Conservation (phyloP, 768 basidiomycete species). For the Rhodotorula diobovata region DNA sequence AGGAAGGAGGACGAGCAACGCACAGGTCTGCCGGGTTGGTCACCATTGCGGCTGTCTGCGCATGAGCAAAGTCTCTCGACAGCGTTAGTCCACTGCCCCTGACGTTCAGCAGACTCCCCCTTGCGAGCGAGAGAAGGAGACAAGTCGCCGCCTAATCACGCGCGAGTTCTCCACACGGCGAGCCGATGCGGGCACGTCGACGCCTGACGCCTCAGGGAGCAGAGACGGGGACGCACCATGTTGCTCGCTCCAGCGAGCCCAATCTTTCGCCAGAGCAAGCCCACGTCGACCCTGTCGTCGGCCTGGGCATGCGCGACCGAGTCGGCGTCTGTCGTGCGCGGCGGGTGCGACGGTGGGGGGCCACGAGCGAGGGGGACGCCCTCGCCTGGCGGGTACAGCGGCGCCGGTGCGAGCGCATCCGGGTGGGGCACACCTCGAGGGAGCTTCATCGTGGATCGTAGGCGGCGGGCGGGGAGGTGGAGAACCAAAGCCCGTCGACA, state of each 20-base stretch:
- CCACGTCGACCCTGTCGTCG: background rate
- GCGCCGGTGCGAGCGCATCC: constrained; percentile 22
- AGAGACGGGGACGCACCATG: constrained; percentile 7
- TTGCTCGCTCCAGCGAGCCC: constrained; percentile 25
- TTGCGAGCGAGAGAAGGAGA: too few species aligned
- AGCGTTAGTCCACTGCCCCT: too few species aligned
- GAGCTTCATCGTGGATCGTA: background rate
- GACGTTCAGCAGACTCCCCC: too few species aligned
- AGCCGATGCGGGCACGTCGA: too few species aligned
- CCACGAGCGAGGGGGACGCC: constrained; percentile 1
- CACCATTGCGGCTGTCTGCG: constrained; percentile 18
- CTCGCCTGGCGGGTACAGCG: constrained; percentile 24
- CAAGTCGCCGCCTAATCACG: too few species aligned
- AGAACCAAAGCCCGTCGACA: too few species aligned
- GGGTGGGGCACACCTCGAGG: constrained; percentile 12
- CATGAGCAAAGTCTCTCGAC: background rate
- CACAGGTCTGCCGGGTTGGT: constrained; percentile 38
- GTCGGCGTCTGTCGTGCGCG: background rate
- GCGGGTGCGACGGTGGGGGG: background rate
- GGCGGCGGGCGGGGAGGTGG: too few species aligned
- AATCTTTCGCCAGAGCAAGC: constrained; percentile 19
- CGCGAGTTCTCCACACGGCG: too few species aligned
- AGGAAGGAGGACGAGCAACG: background rate
- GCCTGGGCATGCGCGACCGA: background rate
- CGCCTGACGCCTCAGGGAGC: background rate